A percentile compares a stretch with the other conserved stretches of the same genome.
Evolutionary conservation across 31 red algal genomes (phyloP).

Genomic region (Odonthalia washingtoniensis): DNA sequence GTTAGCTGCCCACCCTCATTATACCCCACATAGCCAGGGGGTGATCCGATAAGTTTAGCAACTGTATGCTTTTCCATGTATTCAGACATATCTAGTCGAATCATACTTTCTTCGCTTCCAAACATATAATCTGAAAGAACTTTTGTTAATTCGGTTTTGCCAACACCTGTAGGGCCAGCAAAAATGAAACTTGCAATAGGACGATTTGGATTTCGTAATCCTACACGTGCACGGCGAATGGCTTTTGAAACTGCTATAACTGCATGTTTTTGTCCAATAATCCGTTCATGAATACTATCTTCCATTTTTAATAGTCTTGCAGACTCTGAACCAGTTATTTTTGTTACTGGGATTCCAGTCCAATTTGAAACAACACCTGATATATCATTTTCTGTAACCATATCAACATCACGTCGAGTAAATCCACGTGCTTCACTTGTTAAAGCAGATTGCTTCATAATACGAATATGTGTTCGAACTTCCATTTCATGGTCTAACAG

Average conservation of each 20-base stretch:
- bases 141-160: constrained; percentile 97
- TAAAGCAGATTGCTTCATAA: constrained; percentile 13
- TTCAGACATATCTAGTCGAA: constrained; percentile 99
- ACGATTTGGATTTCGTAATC: constrained; percentile 83
- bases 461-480: constrained; percentile 3
- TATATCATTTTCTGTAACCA: constrained; percentile 94
- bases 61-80: constrained; percentile 96
- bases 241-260: constrained; percentile 91
- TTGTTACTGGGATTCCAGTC: constrained; percentile 94
- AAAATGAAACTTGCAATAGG: constrained; percentile 49
- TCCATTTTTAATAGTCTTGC: constrained; percentile 88
- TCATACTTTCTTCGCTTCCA: constrained; percentile 83
- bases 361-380: constrained; percentile 87
- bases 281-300: constrained; percentile 69
- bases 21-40: constrained; percentile 98
- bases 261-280: constrained; percentile 92
- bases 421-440: background rate
- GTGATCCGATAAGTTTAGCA: constrained; percentile 89
- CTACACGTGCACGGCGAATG: constrained; percentile 89
- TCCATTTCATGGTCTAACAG: constrained; percentile 5
- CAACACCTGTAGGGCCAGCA: constrained; percentile 74
- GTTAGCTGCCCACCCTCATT: constrained; percentile 98
- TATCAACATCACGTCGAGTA: background rate
- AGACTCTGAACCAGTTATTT: constrained; percentile 79
- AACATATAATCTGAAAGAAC: constrained; percentile 93